Conservation (phyloP, 2,329 filamentous ascomycete genomes). For the Ascocoryne sarcoides region DNA sequence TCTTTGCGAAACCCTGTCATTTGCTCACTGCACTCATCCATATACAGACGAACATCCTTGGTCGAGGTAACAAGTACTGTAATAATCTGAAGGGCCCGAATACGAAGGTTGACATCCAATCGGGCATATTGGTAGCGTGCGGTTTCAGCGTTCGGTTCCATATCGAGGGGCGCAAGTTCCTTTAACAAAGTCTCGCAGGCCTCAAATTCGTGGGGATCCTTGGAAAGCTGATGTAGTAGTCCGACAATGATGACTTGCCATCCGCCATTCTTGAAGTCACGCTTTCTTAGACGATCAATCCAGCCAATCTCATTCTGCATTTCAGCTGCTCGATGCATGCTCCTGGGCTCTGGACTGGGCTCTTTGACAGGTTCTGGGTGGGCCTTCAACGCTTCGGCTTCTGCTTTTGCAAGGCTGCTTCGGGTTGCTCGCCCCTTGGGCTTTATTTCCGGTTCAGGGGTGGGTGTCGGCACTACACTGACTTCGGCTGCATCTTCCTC, state of each 20-base stretch:
- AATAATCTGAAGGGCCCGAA: constrained; percentile 73
- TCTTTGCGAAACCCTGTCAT: constrained; percentile 95
- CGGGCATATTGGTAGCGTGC: constrained; percentile 62
- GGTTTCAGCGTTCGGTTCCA: constrained; percentile 67
- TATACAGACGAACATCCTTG: constrained; percentile 74
- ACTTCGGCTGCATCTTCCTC: constrained; percentile 48
- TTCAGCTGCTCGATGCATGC: constrained; percentile 64
- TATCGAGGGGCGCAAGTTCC: constrained; percentile 69
- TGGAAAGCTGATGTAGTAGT: constrained; percentile 75
- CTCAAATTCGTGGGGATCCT: constrained; percentile 59
- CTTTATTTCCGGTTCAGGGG: constrained; percentile 63
- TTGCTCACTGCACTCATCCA: constrained; percentile 84
- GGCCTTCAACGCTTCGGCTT: constrained; percentile 59
- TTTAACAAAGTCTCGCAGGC: constrained; percentile 71
- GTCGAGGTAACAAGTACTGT: constrained; percentile 81
- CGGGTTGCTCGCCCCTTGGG: constrained; percentile 65
- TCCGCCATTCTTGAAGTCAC: constrained; percentile 78
- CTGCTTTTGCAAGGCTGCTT: constrained; percentile 75
- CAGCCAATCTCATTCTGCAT: constrained; percentile 68
- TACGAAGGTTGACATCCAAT: constrained; percentile 75
- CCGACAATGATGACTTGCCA: constrained; percentile 90
- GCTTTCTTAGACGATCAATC: constrained; percentile 74
- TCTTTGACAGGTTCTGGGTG: constrained; percentile 37
- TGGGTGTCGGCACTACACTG: constrained; percentile 44
- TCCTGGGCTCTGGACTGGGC: constrained; percentile 33